phyloP scores from a whole-genome alignment of 805 yeast genomes.

The Kluyveromyces wickerhamii region DNA sequence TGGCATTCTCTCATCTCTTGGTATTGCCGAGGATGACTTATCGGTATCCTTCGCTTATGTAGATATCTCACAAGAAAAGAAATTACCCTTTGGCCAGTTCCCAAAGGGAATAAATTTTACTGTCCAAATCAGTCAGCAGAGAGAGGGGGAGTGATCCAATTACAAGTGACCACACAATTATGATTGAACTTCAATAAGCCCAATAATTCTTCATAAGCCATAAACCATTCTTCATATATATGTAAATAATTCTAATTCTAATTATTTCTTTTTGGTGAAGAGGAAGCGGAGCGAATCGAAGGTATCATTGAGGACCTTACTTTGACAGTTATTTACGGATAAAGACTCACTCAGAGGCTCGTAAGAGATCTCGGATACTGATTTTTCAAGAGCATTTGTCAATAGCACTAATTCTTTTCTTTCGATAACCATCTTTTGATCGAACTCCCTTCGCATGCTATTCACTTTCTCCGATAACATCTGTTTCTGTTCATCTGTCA shows the following conservation, averaged over 20 bases:
- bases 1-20: conserved; percentile 27
- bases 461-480: conserved; percentile 13
- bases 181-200: too few relatives aligned
- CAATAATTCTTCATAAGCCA: too few relatives aligned
- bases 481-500: conserved; percentile 13
- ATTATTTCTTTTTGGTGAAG: not conserved
- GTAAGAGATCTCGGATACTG: not conserved
- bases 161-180: too few relatives aligned
- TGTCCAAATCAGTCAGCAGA: conserved; percentile 20
- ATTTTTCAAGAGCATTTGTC: conserved; percentile 1
- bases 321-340: not conserved
- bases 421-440: conserved; percentile 12
- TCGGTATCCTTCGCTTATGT: conserved; percentile 23
- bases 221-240: too few relatives aligned
- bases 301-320: not conserved
- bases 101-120: conserved; percentile 28
- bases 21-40: conserved; percentile 20
- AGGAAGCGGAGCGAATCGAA: not conserved
- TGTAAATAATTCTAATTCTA: too few relatives aligned
- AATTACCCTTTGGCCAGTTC: conserved; percentile 10
- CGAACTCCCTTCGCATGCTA: conserved; percentile 10
- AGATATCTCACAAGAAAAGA: conserved; percentile 18
- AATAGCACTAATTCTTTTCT: conserved; percentile 8
- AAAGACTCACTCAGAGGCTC: not conserved
- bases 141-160: too few relatives aligned